Evolutionary conservation across 2,329 filamentous ascomycete species (phyloP).

Genomic region (Colletotrichum chlorophyti): DNA sequence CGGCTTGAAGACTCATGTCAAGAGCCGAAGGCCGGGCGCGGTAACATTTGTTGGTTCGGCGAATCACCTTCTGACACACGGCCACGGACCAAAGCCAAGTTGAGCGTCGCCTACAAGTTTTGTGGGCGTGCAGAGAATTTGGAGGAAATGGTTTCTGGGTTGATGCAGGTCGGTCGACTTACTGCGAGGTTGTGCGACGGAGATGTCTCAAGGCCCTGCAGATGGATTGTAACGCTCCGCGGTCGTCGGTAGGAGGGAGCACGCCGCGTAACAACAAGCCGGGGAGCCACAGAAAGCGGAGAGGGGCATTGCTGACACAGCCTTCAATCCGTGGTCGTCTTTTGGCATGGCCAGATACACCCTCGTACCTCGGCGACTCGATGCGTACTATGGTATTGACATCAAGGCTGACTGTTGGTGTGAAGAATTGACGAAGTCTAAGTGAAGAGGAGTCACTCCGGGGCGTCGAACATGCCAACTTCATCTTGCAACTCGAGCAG

Average conservation of each 20-base stretch:
- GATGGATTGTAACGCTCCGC: neutral
- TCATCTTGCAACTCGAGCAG: no score
- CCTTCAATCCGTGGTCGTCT: neutral
- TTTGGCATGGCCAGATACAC: no score
- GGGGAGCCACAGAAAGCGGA: neutral
- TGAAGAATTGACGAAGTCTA: neutral
- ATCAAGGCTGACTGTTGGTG: neutral
- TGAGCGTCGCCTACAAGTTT: conserved; percentile 7
- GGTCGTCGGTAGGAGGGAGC: neutral
- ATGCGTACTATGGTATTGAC: neutral
- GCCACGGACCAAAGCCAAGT: conserved; percentile 16
- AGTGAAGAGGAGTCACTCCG: neutral
- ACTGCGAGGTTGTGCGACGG: conserved; percentile 9
- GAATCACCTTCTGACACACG: conserved; percentile 30
- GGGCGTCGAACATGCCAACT: no score
- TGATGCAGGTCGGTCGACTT: conserved; percentile 11
- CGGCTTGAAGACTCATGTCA: conserved; percentile 1
- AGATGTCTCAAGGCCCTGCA: conserved; percentile 7
- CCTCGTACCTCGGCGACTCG: neutral
- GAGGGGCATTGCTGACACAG: neutral
- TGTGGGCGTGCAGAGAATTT: conserved; percentile 3
- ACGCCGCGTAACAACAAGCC: conserved; percentile 3
- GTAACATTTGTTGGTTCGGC: conserved; percentile 15
- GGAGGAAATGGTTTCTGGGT: conserved; percentile 1
- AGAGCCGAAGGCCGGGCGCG: conserved; percentile 15